These are phyloP conservation scores for Zygoascus sp. DNA, from an alignment of 1,139 yeast genomes.

Conservation along the genomic window DNA sequence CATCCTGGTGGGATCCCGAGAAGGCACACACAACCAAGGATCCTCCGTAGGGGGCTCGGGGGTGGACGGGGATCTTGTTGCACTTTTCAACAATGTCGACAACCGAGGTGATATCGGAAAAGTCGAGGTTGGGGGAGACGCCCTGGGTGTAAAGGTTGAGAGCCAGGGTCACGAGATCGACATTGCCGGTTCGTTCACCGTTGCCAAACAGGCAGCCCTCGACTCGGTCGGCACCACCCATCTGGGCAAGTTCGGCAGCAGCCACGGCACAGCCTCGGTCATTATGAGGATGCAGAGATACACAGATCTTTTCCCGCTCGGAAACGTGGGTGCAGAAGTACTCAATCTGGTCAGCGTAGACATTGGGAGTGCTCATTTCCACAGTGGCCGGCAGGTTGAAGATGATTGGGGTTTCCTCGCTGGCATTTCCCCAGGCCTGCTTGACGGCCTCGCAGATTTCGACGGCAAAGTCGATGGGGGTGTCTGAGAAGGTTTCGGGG, in stretches of 20 bases:
- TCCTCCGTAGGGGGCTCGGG: conserved; percentile 96
- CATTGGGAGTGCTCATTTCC: conserved; percentile 89
- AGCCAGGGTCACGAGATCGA: conserved; percentile 89
- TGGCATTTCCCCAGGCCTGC: conserved; percentile 78
- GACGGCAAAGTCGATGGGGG: conserved; percentile 77
- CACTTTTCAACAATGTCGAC: conserved; percentile 88
- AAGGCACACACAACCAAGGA: conserved; percentile 95
- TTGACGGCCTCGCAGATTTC: conserved; percentile 94
- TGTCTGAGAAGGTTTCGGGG: conserved; percentile 92
- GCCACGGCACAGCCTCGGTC: conserved; percentile 99
- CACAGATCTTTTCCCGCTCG: conserved; percentile 79
- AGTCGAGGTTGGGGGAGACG: conserved; percentile 77
- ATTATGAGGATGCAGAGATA: conserved; percentile 92
- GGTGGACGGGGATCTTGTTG: conserved; percentile 89
- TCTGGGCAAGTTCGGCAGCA: conserved; percentile 86
- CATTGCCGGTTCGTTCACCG: conserved; percentile 98
- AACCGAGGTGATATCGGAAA: conserved; percentile 74
- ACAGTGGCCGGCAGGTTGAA: conserved; percentile 99
- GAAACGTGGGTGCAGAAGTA: conserved; percentile 73
- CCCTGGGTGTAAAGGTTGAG: conserved; percentile 94
- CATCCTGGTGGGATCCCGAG: conserved; percentile 96
- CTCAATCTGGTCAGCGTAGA: conserved; percentile 95
- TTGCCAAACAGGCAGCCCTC: conserved; percentile 97
- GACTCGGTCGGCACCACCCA: conserved; percentile 97
- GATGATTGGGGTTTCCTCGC: conserved; percentile 76